Conservation (phyloP, 805 yeast species). For the Yamadazyma ubonensis region DNA sequence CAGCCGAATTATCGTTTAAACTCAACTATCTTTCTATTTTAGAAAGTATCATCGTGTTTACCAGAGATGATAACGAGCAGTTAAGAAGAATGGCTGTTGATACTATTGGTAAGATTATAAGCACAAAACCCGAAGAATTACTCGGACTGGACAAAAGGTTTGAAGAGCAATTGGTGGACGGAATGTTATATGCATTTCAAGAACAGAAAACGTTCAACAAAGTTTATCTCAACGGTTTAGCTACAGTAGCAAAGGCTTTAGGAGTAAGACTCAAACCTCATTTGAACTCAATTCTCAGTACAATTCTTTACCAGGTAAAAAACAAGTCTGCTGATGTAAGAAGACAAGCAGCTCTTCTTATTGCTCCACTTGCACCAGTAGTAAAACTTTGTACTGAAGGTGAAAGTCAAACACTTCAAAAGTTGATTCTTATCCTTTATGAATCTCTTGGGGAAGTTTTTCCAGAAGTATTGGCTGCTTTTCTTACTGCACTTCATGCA, state of each 20-base stretch:
- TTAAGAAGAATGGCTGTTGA: constrained; percentile 77
- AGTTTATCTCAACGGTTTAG: constrained; percentile 60
- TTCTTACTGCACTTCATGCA: constrained; percentile 65
- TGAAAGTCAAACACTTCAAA: constrained; percentile 64
- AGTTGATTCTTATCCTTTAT: constrained; percentile 72
- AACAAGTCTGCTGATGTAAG: constrained; percentile 71
- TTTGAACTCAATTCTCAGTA: constrained; percentile 67
- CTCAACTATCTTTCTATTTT: constrained; percentile 64
- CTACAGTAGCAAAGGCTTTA: constrained; percentile 58
- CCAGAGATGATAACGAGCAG: constrained; percentile 83
- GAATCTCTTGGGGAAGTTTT: constrained; percentile 93
- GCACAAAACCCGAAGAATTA: constrained; percentile 29
- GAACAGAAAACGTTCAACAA: constrained; percentile 64
- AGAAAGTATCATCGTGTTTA: constrained; percentile 51
- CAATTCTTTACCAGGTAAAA: constrained; percentile 68
- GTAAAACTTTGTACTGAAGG: constrained; percentile 55
- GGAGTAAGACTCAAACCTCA: constrained; percentile 69
- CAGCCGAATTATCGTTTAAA: constrained; percentile 62
- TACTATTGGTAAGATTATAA: constrained; percentile 58
- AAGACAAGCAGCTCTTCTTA: constrained; percentile 80
- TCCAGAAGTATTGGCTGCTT: constrained; percentile 90
- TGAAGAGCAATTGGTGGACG: constrained; percentile 74
- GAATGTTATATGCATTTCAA: constrained; percentile 75
- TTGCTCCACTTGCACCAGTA: constrained; percentile 63
- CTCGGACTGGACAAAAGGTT: constrained; percentile 59